Evolutionary conservation across 2,329 filamentous ascomycete species (phyloP).

Genomic region (Juglanconis juglandina): DNA sequence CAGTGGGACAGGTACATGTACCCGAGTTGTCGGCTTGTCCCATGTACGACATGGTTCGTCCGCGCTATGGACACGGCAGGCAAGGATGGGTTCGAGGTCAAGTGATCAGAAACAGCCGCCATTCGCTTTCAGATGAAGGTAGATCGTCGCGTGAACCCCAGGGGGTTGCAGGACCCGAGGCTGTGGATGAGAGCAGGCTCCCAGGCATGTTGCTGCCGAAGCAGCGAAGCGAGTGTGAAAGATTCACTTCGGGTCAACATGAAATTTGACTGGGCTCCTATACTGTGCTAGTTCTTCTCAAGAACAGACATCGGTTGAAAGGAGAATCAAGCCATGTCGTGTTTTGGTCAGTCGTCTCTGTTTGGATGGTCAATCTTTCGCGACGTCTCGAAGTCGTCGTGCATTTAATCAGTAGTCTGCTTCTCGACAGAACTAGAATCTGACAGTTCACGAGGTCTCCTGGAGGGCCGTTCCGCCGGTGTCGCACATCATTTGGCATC

Average conservation of each 20-base stretch:
- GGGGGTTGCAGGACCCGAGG: neutral
- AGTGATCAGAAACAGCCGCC: slow-evolving; percentile 9
- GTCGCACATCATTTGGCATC: neutral
- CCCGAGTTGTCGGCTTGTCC: neutral
- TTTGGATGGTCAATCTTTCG: neutral
- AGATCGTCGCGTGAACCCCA: slow-evolving; percentile 6
- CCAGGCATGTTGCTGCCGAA: neutral
- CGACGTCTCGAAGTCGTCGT: neutral
- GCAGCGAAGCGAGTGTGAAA: no score
- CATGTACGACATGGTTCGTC: neutral
- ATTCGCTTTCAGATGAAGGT: slow-evolving; percentile 4
- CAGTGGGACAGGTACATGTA: neutral
- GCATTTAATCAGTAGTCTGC: neutral
- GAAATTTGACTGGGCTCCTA: no score
- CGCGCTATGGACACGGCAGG: neutral
- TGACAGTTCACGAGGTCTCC: slow-evolving; percentile 4
- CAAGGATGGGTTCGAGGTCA: slow-evolving; percentile 1
- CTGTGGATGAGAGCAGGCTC: neutral
- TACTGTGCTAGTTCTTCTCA: no score
- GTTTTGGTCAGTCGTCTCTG: no score
- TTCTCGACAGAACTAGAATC: slow-evolving; percentile 10
- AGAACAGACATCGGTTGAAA: no score
- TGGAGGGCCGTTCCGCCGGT: slow-evolving; percentile 14
- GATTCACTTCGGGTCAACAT: no score
- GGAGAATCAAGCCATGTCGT: no score